Percentiles rank a stretch among this genome's conserved stretches.
Evolutionary conservation across 2,329 filamentous ascomycete genomes (phyloP).

Genomic region (Pseudonectria foliicola): DNA sequence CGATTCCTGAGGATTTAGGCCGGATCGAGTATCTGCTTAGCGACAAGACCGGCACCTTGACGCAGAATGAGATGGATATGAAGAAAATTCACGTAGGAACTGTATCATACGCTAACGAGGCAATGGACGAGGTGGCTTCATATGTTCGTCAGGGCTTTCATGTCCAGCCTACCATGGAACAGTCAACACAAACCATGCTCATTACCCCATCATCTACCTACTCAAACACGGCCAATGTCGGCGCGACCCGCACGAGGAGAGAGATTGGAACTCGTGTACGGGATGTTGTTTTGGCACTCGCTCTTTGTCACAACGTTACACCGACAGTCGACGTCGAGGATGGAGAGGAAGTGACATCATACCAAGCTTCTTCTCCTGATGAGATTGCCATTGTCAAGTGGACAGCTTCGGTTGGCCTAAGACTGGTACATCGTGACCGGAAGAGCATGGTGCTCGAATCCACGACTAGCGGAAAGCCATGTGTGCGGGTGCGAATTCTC

Average conservation of each 20-base stretch:
- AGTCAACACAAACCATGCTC: slow-evolving; percentile 42
- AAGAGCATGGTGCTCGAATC: slow-evolving; percentile 78
- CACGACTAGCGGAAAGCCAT: slow-evolving; percentile 61
- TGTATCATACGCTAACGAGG: slow-evolving; percentile 95
- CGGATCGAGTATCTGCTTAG: slow-evolving; percentile 93
- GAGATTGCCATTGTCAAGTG: slow-evolving; percentile 97
- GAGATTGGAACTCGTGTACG: slow-evolving; percentile 92
- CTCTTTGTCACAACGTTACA: slow-evolving; percentile 94
- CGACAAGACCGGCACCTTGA: slow-evolving; percentile 97
- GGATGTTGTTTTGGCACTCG: slow-evolving; percentile 85
- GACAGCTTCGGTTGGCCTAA: slow-evolving; percentile 86
- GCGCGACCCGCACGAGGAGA: slow-evolving; percentile 74
- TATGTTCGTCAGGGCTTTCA: slow-evolving; percentile 84
- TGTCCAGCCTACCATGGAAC: slow-evolving; percentile 37
- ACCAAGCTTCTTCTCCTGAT: slow-evolving; percentile 95
- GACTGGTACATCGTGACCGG: slow-evolving; percentile 77
- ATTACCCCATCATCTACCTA: slow-evolving; percentile 71
- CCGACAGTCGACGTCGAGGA: slow-evolving; percentile 72
- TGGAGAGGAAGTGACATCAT: slow-evolving; percentile 70
- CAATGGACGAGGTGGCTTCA: slow-evolving; percentile 91
- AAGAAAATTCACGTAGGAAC: slow-evolving; percentile 98
- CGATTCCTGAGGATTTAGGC: slow-evolving; percentile 92
- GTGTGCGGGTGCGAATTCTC: slow-evolving; percentile 80
- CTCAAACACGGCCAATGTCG: slow-evolving; percentile 49
- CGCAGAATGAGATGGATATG: slow-evolving; percentile 97